Evolutionary conservation across 2,329 filamentous ascomycete species (phyloP), one percentile per base, ranked within the genome.

Genomic region (Claviceps africana): DNA sequence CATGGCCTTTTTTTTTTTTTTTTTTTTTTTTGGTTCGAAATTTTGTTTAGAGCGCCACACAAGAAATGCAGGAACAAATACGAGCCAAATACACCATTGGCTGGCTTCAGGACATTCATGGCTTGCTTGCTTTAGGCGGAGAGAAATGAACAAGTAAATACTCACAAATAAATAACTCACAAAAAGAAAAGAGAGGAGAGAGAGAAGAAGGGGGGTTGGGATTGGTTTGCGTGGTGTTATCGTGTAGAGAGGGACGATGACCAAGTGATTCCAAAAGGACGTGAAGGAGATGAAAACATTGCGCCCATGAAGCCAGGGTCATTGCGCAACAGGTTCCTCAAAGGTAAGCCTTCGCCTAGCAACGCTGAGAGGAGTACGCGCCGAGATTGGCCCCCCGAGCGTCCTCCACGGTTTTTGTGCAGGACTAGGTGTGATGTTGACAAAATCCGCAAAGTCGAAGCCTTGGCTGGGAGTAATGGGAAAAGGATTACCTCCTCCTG

Each of bases 401-500:
- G 89, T 95, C 65, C 85, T 88, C 86, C 89, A 96, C 10, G 83
- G 78, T 59, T 82, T 88, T 70, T 96, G 93, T 28, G 88, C 93
- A 21, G 93, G 93, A 63, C 88, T 95, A 0, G 93, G 93, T 7
- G 93, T 95, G 65, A 97, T 91, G 69, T 97, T 96, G 64, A 97
- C 85, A 69, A 95, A 98, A 65, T 98, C 93, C 50, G 89, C 82
- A 70, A 97, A 95, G 71, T 97, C 94, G 68, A 97, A 94, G 47
- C 68, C 71, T 63, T 90, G 86, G 17, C 84, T 84, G 0, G 91
- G 91, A 1, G 91, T 97, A 56, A 80, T 82, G 50, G 85, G 81
- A 61, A 82, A 80, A 47, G 84, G 67, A 61, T 82, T 85, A 55
- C 79, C 78, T 42, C 83, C 84, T 51, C 83, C 82, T 1, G 87